Percentiles rank a stretch among this genome's conserved stretches.
Evolutionary conservation across 345 rosid genomes (phyloP).

Genomic region (Euphorbia tirucalli): DNA sequence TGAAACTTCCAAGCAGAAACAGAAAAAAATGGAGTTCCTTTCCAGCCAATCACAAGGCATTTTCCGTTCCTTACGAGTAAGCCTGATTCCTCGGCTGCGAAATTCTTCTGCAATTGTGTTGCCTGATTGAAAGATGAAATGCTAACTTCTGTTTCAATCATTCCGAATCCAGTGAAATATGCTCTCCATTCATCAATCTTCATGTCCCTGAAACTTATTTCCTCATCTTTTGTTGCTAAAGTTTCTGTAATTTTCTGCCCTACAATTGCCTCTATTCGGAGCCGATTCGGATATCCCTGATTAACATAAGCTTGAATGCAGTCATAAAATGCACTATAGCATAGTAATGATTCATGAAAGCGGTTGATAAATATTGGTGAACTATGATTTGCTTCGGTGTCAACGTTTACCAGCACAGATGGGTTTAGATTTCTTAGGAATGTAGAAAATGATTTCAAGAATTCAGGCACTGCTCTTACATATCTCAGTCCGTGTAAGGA

Average conservation of each 20-base stretch:
- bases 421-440: conserved; percentile 37
- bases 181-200: conserved; percentile 26
- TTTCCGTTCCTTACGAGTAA: conserved; percentile 14
- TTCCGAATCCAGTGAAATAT: conserved; percentile 5
- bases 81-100: conserved; percentile 8
- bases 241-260: conserved; percentile 9
- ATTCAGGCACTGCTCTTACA: conserved; percentile 28
- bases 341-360: conserved; percentile 43
- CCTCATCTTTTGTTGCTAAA: conserved; percentile 20
- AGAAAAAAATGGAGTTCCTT: conserved; percentile 19
- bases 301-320: conserved; percentile 19
- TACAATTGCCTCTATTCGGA: background rate
- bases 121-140: conserved; percentile 9
- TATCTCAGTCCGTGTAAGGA: conserved; percentile 14
- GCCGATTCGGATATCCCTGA: background rate
- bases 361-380: conserved; percentile 42
- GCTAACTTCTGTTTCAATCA: conserved; percentile 20
- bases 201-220: conserved; percentile 13
- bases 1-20: conserved; percentile 25
- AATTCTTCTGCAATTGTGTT: background rate
- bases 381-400: conserved; percentile 43
- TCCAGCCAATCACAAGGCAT: conserved; percentile 25
- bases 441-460: conserved; percentile 38
- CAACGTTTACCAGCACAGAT: conserved; percentile 37
- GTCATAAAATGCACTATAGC: conserved; percentile 25